A percentile compares a stretch with the other conserved stretches of the same genome.
These are phyloP conservation scores for Lactarius sanguifluus DNA, from an alignment of 768 basidiomycete species.

Conservation along the genomic window DNA sequence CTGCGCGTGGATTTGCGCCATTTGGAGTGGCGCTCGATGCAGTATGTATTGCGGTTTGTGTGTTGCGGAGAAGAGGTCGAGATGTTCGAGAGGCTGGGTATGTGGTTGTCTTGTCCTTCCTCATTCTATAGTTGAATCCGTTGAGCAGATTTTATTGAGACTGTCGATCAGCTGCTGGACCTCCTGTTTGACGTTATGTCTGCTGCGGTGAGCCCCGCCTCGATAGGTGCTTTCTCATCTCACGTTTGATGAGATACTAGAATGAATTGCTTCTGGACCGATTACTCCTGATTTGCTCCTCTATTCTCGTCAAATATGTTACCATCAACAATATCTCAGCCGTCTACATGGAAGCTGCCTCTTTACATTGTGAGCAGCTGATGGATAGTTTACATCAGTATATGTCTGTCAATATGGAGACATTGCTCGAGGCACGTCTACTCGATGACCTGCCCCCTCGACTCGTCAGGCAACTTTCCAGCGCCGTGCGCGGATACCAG, in stretches of 20 bases:
- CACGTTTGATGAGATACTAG: conserved; percentile 38
- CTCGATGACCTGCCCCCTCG: conserved; percentile 71
- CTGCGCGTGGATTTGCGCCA: conserved; percentile 72
- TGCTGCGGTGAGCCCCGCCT: conserved; percentile 60
- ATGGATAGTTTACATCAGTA: conserved; percentile 73
- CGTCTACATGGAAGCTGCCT: conserved; percentile 77
- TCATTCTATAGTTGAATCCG: not conserved
- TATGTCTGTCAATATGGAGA: conserved; percentile 82
- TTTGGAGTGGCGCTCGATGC: conserved; percentile 69
- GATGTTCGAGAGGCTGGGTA: conserved; percentile 72
- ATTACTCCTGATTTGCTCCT: conserved; percentile 80
- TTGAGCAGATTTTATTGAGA: conserved; percentile 56
- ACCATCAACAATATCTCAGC: conserved; percentile 76
- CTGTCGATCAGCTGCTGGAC: conserved; percentile 74
- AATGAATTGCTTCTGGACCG: conserved; percentile 89
- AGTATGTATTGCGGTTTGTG: conserved; percentile 70
- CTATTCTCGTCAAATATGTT: conserved; percentile 63
- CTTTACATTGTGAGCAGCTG: conserved; percentile 70
- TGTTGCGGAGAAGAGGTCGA: conserved; percentile 69
- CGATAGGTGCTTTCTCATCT: not conserved
- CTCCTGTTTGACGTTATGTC: conserved; percentile 87
- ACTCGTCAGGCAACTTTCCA: conserved; percentile 66
- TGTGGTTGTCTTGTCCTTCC: conserved; percentile 31
- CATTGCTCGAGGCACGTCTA: conserved; percentile 75
- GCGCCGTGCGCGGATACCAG: conserved; percentile 60